Base-by-base conservation (phyloP, 1,284 basidiomycete genomes). In the Inonotus hispidus region DNA sequence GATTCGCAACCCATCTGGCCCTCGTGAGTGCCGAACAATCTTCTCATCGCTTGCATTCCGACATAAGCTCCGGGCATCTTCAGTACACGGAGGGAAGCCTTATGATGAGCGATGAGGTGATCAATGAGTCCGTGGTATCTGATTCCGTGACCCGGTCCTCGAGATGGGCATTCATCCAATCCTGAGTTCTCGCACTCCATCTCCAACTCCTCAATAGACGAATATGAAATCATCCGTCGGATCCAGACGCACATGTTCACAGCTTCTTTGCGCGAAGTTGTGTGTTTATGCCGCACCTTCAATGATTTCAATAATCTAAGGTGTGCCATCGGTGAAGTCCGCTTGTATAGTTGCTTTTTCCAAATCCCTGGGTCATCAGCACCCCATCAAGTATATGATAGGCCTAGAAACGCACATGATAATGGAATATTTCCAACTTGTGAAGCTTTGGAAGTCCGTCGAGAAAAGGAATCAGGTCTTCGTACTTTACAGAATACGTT, bases 401-500 rank as follows among this genome's bases (percentile, higher is more conserved):
- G 37, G n/a, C 13, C n/a, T 13, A 41, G n/a, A 43, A 21, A 56
- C 60, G 35, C 39, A 61, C 60, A 23, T 47, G 38, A 35, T 57
- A 61, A 27, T 61, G 60, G 39, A 39, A 61, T 6, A 61, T 13
- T 16, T 56, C 55, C 11, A 61, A 54, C 19, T 43, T 29, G n/a
- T 19, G 16, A 23, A 61, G 19, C n/a, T 57, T 47, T 13, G 46
- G 37, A 13, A 61, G 47, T 21, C 39, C 38, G 11, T 29, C 23
- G 21, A 61, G 47, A 37, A 61, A 61, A 32, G 47, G 21, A 21
- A 57, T 50, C 3, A 61, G 46, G 7, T 61, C 60, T 14, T 61
- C 60, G 49, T 61, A 61, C 43, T 61, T 61, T 37, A 61, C 27
- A 10, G 53, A 56, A 27, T 57, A 61, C 7, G 60, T 45, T 5